These are phyloP conservation scores for Aquilaria malaccensis DNA, from an alignment of 345 rosid genomes.

Conservation along the genomic window DNA sequence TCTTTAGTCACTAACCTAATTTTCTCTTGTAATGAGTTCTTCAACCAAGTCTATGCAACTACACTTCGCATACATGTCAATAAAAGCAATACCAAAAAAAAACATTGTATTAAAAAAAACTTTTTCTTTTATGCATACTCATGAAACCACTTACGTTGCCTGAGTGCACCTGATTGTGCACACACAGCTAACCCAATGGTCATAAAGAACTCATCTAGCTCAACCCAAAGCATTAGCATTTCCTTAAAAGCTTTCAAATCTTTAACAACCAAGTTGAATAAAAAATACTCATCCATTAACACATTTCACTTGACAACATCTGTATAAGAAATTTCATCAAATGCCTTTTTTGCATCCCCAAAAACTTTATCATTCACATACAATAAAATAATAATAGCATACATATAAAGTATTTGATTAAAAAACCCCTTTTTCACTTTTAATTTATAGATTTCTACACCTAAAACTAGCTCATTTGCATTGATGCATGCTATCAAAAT, in stretches of 20 bases:
- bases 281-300: constrained; percentile 38
- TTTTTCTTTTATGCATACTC: constrained; percentile 29
- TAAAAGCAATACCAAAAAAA: constrained; percentile 44
- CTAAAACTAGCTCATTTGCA: constrained; percentile 13
- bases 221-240: constrained; percentile 36
- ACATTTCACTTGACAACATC: constrained; percentile 55
- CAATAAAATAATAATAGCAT: constrained; percentile 30
- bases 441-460: constrained; percentile 38
- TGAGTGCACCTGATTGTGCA: constrained; percentile 42
- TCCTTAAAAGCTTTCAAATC: constrained; percentile 31
- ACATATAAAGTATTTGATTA: constrained; percentile 35
- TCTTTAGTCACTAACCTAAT: too few relatives aligned
- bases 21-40: constrained; percentile 4
- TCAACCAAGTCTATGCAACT: constrained; percentile 40
- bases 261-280: constrained; percentile 21
- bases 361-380: constrained; percentile 19
- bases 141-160: constrained; percentile 57
- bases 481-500: constrained; percentile 31
- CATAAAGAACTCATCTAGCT: constrained; percentile 44
- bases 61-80: constrained; percentile 61
- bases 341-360: constrained; percentile 34
- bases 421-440: constrained; percentile 31
- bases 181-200: constrained; percentile 43
- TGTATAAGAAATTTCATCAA: constrained; percentile 43
- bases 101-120: constrained; percentile 25